Evolutionary conservation across 2,329 filamentous ascomycete species (phyloP).

Genomic region (Chaetomium globosum): DNA sequence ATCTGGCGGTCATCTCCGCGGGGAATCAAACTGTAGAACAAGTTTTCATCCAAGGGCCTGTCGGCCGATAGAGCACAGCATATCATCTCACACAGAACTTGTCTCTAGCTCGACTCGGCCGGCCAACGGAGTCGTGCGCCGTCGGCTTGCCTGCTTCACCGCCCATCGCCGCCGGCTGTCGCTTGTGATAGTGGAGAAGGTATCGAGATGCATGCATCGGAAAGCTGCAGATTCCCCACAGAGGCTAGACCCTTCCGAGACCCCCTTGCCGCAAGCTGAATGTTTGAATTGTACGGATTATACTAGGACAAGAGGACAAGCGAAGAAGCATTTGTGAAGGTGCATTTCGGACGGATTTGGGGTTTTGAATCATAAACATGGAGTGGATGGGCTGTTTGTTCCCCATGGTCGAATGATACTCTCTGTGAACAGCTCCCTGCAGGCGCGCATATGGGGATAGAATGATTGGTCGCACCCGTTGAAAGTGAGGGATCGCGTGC

Average conservation of each 20-base stretch:
- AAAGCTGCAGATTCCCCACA: neutral
- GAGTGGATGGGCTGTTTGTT: neutral
- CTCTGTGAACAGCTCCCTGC: neutral
- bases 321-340: neutral
- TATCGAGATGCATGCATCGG: neutral
- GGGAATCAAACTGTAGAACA: neutral
- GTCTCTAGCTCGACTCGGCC: neutral
- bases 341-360: neutral
- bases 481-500: conserved; percentile 10
- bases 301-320: no score
- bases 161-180: conserved; percentile 5
- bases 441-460: conserved; percentile 1
- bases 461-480: neutral
- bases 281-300: no score
- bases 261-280: neutral
- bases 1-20: neutral
- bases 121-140: neutral
- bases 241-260: conserved; percentile 1
- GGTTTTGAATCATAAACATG: neutral
- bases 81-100: neutral
- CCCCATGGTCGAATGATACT: neutral
- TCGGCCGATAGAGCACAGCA: neutral
- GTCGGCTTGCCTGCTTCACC: conserved; percentile 9
- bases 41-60: neutral
- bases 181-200: neutral